Base-by-base conservation (phyloP, 2,329 filamentous ascomycete genomes). In the Monosporascus sp. region DNA sequence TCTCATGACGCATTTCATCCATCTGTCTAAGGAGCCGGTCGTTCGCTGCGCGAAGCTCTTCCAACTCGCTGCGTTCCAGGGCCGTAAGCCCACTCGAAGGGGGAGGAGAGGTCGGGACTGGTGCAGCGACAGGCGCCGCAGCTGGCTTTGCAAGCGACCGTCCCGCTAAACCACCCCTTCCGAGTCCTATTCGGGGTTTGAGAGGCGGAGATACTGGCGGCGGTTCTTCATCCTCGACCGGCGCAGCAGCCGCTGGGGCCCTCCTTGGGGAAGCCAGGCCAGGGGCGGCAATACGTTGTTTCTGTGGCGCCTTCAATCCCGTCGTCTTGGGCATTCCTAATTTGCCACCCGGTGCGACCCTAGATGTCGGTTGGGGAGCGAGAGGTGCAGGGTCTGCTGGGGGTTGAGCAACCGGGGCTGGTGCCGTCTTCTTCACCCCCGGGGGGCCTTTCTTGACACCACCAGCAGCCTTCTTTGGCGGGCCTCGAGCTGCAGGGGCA, bases 31-130 rank as follows among this genome's bases (percentile, higher is more conserved):
- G 77, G 5, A 96, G 76, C 31, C 87, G 81, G 47, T 97, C 92
- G 62, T 93, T 92, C 55, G 95, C 86, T 14, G 85, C 77, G 38
- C 92, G 87, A 14, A 97, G 80, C 65, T 96, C 92, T 59, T 96
- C 90, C 2, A 99, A 76, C 68, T 99, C 93, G n/a, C 90, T 89
- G 44, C 89, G 84, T 66, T 99, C 94, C n/a, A 89, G 79, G 8
- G 87, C 81, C 20, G 85, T 82, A 47, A 96, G 77, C 0, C 88
- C 88, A 39, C 82, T 85, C 4, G 79, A 72, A 9, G 80, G 79
- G 2, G 84, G 75, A 0, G 85, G 80, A 1, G 84, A 83, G 37
- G 77, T 73, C 1, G 81, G 75, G 6, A 75, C 72, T 11, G 76
- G 70, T 22, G 77, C 71, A 5, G 74, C 69, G 2, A 79, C 70